Conservation (phyloP, 768 basidiomycete species). For the Termitomyces sp. region DNA sequence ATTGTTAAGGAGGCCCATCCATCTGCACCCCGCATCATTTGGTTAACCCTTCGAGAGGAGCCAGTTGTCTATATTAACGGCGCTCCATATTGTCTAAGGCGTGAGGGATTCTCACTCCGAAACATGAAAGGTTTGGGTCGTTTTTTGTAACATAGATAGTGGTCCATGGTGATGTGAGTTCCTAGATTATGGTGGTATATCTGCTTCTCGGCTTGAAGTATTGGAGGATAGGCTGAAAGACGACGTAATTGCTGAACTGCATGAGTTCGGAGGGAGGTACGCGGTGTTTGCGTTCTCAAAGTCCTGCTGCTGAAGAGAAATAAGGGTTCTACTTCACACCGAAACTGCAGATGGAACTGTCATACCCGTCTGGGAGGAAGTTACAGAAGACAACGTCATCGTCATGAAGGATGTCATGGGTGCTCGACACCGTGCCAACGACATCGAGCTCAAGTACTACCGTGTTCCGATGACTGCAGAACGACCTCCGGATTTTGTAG, state of each 20-base stretch:
- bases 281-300: constrained; percentile 12
- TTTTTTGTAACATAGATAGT: neutral
- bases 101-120: constrained; percentile 81
- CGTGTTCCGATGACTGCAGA: constrained; percentile 95
- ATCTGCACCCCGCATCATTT: constrained; percentile 61
- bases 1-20: constrained; percentile 62
- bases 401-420: constrained; percentile 90
- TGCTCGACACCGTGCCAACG: constrained; percentile 38
- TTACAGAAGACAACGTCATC: constrained; percentile 62
- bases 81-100: constrained; percentile 82
- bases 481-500: constrained; percentile 69
- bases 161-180: neutral
- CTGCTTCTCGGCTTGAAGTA: constrained; percentile 81
- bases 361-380: constrained; percentile 94
- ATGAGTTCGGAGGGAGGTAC: constrained; percentile 79
- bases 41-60: constrained; percentile 93
- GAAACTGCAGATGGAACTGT: constrained; percentile 87
- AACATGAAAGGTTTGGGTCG: constrained; percentile 80
- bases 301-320: neutral
- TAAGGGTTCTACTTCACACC: constrained; percentile 81
- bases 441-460: constrained; percentile 69
- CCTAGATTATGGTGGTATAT: constrained; percentile 92
- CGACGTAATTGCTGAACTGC: constrained; percentile 83
- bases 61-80: constrained; percentile 93
- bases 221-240: constrained; percentile 87